These are phyloP conservation scores for Cladosporium sp. DNA, from an alignment of 2,329 filamentous ascomycete genomes.

Conservation along the genomic window DNA sequence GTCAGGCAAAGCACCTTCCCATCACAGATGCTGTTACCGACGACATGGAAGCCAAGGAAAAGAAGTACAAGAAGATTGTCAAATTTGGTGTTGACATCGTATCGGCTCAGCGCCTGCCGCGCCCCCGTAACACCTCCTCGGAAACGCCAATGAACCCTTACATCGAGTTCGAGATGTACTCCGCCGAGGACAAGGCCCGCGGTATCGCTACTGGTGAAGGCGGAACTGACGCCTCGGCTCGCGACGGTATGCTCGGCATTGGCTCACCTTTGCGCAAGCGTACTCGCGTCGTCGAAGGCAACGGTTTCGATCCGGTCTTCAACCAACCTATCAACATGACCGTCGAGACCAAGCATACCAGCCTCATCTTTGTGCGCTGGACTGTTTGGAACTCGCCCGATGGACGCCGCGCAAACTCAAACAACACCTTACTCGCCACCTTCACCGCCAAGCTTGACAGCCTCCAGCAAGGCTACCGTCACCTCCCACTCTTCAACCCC, in stretches of 20 bases:
- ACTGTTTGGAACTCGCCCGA: constrained; percentile 83
- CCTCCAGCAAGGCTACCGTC: constrained; percentile 87
- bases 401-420: constrained; percentile 61
- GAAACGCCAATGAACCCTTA: constrained; percentile 83
- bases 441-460: constrained; percentile 90
- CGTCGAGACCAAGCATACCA: constrained; percentile 88
- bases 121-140: constrained; percentile 63
- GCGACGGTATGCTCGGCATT: constrained; percentile 61
- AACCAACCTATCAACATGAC: constrained; percentile 73
- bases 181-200: constrained; percentile 85
- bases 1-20: constrained; percentile 57
- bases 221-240: constrained; percentile 59
- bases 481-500: constrained; percentile 80
- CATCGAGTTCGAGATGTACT: constrained; percentile 90
- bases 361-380: constrained; percentile 89
- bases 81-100: constrained; percentile 83
- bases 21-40: constrained; percentile 49
- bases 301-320: constrained; percentile 91
- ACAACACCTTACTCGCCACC: constrained; percentile 65
- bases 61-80: constrained; percentile 75
- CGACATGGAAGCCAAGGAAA: constrained; percentile 48
- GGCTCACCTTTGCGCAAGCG: constrained; percentile 70
- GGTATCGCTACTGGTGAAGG: constrained; percentile 63
- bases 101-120: constrained; percentile 90
- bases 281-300: constrained; percentile 75